Base-by-base conservation (phyloP, 129 eudicot species). In the Apium graveolens region DNA sequence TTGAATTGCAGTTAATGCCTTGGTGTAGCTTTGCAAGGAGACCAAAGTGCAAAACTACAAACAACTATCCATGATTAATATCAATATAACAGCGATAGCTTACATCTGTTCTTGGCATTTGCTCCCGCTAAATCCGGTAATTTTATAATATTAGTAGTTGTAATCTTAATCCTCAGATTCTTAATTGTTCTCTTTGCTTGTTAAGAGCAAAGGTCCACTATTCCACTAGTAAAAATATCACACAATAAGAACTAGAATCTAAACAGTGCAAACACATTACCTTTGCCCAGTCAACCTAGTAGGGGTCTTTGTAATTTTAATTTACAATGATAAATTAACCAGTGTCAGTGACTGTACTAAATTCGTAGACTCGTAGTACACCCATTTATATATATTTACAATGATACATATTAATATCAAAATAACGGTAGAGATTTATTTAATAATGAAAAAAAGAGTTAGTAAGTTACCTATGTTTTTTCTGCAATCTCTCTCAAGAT, bases 321-420 rank as follows among this genome's bases (percentile, higher is more conserved):
- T 91, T 93, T 32, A 69, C 83, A n/a, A 91, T 83, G 13, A 93
- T 88, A 76, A 93, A 45, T 91, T 96, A 9, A 91, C 84, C 29
- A 91, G 89, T 57, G 97, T 91, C n/a, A 97, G 97, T 18, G 97
- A 97, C 83, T 89, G 90, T 24, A 93, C 85, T 46, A 89, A n/a
- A n/a, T n/a, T n/a, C n/a, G n/a, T 91, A 89, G 90, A n/a, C n/a
- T 93, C 9, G 98, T 93, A 10, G 96, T 93, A n/a, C 97, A 86
- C 39, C 88, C 98, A 80, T 93, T 97, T 93, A 84, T 42, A 51
- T 20, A 62, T 13, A 39, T 31, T 45, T 35, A 35, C 37, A 74
- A 49, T 12, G 34, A 72, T 45, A 81, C 41, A 6, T 43, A 57
- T 45, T 20, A 32, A 73, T 13, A 66, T 1, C 29, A 27, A 70